Base-by-base conservation (phyloP, 768 basidiomycete genomes). In the Tylopilus vinaceipallidus region DNA sequence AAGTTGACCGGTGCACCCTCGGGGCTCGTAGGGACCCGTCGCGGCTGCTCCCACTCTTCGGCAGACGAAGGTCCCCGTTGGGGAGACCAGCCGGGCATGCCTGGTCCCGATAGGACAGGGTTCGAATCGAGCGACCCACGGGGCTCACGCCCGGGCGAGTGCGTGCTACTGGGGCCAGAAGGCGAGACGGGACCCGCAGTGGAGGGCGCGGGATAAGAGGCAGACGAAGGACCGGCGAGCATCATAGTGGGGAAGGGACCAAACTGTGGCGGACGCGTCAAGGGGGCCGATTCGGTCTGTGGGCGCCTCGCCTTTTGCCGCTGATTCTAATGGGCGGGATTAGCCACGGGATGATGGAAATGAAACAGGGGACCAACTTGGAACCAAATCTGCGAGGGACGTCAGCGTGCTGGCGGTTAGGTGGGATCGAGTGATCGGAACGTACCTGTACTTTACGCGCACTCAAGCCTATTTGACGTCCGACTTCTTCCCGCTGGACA, bases 391-490 rank as follows among this genome's bases (percentile, higher is more conserved):
- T 92, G 61, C 3, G 38, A 23, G 50, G 23, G 47, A 50, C 24
- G 36, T 55, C 36, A 62, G 44, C 49, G 52, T 52, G 22, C 27
- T 47, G 32, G 45, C n/a, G 22, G 20, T 29, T 30, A 27, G 20
- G 29, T 37, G 7, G 55, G 40, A 46, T 45, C 34, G 35, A 45
- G 44, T 37, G 30, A 40, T 51, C 32, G 20, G 13, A 6, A 76
- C 85, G 63, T 59, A 88, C 90, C 81, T 94, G 91, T 3, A 94
- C 91, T 73, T 93, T 91, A 34, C 91, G 80, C 40, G 90, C 89
- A 64, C 89, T 91, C 62, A 94, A 71, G n/a, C 90, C 91, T 57
- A 93, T 93, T 30, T 86, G 77, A 20, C 86, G 81, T 8, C 91
- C 91, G 23, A 93, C 90, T 55, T 91, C 87, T 69, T 93, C 91